These are phyloP conservation scores for Tulasnella sp. DNA, from an alignment of 768 basidiomycete genomes.

Conservation along the genomic window DNA sequence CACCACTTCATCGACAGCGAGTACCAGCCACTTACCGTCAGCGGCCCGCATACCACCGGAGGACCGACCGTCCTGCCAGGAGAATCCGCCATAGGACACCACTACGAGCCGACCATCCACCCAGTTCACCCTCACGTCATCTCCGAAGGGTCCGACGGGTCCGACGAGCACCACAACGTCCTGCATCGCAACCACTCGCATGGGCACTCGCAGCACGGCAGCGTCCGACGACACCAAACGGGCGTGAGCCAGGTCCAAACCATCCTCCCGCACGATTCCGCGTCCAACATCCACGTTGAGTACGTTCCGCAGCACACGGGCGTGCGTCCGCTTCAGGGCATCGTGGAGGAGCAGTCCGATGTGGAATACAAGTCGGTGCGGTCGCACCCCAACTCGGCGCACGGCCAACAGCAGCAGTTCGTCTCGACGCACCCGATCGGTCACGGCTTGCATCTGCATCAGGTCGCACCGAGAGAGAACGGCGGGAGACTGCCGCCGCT, in stretches of 20 bases:
- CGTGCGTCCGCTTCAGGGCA: conserved; percentile 14
- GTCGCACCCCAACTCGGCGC: background rate
- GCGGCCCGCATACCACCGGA: conserved; percentile 7
- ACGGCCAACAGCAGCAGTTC: background rate
- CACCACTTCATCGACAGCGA: conserved; percentile 17
- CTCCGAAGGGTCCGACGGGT: background rate
- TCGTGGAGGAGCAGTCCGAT: conserved; percentile 26
- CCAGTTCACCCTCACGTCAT: background rate
- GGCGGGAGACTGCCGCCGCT: conserved; percentile 5
- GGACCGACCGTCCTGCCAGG: background rate
- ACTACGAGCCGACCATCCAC: background rate
- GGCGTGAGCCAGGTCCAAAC: conserved; percentile 16
- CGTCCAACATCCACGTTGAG: conserved; percentile 23
- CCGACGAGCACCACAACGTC: background rate
- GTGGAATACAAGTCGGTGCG: conserved; percentile 1
- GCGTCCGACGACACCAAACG: conserved; percentile 11
- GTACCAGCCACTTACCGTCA: conserved; percentile 1
- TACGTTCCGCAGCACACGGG: background rate
- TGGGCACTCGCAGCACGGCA: background rate
- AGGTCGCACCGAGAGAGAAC: background rate
- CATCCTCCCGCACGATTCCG: conserved; percentile 22
- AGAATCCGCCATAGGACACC: background rate
- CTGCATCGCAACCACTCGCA: background rate
- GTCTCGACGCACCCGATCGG: conserved; percentile 1
- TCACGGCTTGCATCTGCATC: conserved; percentile 18